phyloP scores from a whole-genome alignment of 2,329 filamentous ascomycete genomes.

The Trichoderma brevicompactum region DNA sequence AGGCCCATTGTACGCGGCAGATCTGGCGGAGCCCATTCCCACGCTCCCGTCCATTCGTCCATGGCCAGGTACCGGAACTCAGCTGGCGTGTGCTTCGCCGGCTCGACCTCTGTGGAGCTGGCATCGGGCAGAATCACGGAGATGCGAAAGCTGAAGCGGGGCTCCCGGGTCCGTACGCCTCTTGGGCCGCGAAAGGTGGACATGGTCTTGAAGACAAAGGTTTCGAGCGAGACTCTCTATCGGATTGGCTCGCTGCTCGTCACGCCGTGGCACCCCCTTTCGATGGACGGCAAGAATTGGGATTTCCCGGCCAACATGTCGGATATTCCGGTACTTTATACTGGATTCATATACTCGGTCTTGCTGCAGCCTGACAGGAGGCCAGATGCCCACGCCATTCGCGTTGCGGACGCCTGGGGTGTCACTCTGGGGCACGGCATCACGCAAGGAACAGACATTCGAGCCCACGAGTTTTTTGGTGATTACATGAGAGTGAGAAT shows the following conservation, averaged over 20 bases:
- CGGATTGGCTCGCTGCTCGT: constrained; percentile 53
- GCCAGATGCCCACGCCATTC: constrained; percentile 55
- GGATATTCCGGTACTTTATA: constrained; percentile 46
- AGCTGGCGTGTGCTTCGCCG: constrained; percentile 57
- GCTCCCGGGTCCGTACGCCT: constrained; percentile 56
- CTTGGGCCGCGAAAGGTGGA: constrained; percentile 53
- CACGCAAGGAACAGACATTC: constrained; percentile 39
- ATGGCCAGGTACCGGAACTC: constrained; percentile 53
- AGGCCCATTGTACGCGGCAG: constrained; percentile 2
- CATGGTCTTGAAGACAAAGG: constrained; percentile 56
- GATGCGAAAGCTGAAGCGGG: constrained; percentile 51
- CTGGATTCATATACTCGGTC: constrained; percentile 60
- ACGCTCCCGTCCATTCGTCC: background rate
- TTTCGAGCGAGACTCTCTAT: constrained; percentile 49
- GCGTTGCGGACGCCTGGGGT: constrained; percentile 53
- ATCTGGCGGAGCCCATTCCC: background rate
- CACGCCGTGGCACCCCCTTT: constrained; percentile 65
- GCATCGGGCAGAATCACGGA: constrained; percentile 46
- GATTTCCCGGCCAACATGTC: constrained; percentile 51
- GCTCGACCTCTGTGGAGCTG: constrained; percentile 52
- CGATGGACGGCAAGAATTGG: constrained; percentile 47
- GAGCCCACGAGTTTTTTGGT: constrained; percentile 61
- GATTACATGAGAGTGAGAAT: constrained; percentile 51
- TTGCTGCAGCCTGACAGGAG: constrained; percentile 54
- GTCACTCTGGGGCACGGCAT: constrained; percentile 65